Base-by-base conservation (phyloP, 139 green algal species). In the Yamagishiella unicocca region DNA sequence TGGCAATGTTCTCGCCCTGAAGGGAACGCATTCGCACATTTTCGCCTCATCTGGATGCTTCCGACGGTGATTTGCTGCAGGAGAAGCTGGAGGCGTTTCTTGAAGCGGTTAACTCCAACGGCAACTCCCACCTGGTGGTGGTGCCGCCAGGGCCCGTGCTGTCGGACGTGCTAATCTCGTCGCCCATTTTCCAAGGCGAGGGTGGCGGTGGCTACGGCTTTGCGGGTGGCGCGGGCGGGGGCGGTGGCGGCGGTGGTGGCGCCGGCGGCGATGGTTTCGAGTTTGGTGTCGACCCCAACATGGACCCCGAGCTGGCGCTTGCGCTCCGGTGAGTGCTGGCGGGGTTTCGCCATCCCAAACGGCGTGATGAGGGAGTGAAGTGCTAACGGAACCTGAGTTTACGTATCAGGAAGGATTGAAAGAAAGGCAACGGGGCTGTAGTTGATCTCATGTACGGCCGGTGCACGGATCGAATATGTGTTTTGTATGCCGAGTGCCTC, bases 291-390 rank as follows among this genome's bases (percentile, higher is more conserved):
- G 97, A 99, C 92, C 97, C 97, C 33, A 99, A 96, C 89, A 89
- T 99, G 82, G 98, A 99, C 89, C 98, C 98, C 4, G 98, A 99
- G 90, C 96, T 99, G 61, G 96, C 96, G 43, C 84, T 98, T 10
- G 96, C 96, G 17, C 90, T 98, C 70, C 85, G 90, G 55, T 90
- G 58, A 22, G 82, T 68, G 19, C 2, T n/a, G n/a, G n/a, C n/a
- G n/a, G n/a, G n/a, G n/a, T n/a, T n/a, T n/a, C n/a, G n/a, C n/a
- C n/a, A n/a, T n/a, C n/a, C n/a, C n/a, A n/a, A n/a, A n/a, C n/a
- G n/a, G n/a, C n/a, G n/a, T n/a, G n/a, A n/a, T n/a, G n/a, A n/a
- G n/a, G n/a, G n/a, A n/a, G n/a, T n/a, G n/a, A n/a, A n/a, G n/a
- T n/a, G n/a, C n/a, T n/a, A n/a, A n/a, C n/a, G n/a, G n/a, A n/a